Evolutionary conservation across 345 rosid genomes (phyloP).

Genomic region (Salix arbutifolia): DNA sequence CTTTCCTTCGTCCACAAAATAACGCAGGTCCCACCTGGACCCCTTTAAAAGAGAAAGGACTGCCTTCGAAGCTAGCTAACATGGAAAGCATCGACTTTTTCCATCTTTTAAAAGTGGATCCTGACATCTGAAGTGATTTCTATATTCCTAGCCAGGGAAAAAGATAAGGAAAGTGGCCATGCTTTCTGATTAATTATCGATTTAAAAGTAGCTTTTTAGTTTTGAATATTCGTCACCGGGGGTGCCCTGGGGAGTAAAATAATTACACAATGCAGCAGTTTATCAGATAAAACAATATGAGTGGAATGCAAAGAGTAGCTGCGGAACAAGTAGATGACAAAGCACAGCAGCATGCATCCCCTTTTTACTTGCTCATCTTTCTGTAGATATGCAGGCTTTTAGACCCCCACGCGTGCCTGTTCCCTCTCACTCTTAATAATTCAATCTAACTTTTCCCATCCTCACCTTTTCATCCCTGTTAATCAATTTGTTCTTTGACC

Average conservation of each 20-base stretch:
- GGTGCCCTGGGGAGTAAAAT: background rate
- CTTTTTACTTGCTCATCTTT: slow-evolving; percentile 11
- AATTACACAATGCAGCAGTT: background rate
- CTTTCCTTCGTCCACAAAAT: background rate
- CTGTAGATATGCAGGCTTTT: slow-evolving; percentile 29
- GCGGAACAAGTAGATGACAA: slow-evolving; percentile 33
- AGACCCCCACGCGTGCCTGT: slow-evolving; percentile 25
- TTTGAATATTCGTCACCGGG: background rate
- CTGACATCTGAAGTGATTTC: slow-evolving; percentile 13
- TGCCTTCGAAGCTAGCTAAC: background rate
- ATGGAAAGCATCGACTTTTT: background rate
- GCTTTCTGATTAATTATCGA: background rate
- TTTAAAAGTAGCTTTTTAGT: background rate
- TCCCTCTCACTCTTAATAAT: slow-evolving; percentile 17
- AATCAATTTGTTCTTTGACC: background rate
- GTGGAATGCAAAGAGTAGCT: slow-evolving; percentile 6
- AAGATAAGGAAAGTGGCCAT: background rate
- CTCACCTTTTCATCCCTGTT: background rate
- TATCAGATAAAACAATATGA: background rate
- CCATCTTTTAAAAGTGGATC: background rate
- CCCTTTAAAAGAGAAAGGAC: background rate
- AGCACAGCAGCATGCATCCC: slow-evolving; percentile 5
- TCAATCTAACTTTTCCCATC: background rate
- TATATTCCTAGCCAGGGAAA: background rate
- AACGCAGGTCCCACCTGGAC: slow-evolving; percentile 12